phyloP scores from a whole-genome alignment of 352 stramenopile genomes.

The Phytophthora pseudosyringae region DNA sequence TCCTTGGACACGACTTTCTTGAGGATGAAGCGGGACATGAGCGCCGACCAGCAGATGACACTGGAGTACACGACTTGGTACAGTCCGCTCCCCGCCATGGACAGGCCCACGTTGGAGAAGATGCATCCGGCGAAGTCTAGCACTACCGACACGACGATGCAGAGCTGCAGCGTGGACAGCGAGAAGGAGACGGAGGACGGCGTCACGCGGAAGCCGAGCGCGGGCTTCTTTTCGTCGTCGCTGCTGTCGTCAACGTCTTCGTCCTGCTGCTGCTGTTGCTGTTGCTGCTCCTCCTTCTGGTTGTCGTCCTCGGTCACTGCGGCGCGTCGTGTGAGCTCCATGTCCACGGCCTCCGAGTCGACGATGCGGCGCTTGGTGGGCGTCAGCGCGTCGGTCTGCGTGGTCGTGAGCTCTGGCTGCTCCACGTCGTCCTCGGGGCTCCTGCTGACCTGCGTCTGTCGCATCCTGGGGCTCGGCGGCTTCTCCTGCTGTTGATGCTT shows the following conservation, averaged over 20 bases:
- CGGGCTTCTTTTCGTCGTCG: conserved; percentile 30
- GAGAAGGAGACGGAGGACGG: conserved; percentile 47
- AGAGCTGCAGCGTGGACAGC: conserved; percentile 65
- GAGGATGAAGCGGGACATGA: conserved; percentile 79
- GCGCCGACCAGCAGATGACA: conserved; percentile 87
- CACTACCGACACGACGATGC: conserved; percentile 70
- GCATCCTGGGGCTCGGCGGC: background rate
- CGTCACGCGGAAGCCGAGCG: conserved; percentile 25
- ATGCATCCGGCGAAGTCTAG: conserved; percentile 87
- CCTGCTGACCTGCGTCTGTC: conserved; percentile 1
- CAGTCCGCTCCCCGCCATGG: conserved; percentile 82
- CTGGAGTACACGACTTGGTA: conserved; percentile 89
- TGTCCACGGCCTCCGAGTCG: conserved; percentile 26
- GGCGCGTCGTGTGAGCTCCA: conserved; percentile 63
- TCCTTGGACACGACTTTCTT: conserved; percentile 76
- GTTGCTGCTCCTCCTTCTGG: conserved; percentile 26
- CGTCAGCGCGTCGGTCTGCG: conserved; percentile 18
- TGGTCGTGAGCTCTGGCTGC: conserved; percentile 38
- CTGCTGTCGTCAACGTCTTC: conserved; percentile 19
- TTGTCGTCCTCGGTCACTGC: conserved; percentile 23
- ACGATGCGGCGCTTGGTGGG: conserved; percentile 13
- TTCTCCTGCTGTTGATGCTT: conserved; percentile 1
- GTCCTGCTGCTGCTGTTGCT: background rate
- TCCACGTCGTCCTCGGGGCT: conserved; percentile 35
- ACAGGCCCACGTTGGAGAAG: conserved; percentile 84